Conservation (phyloP, 352 stramenopile species). For the Halophytophthora polymorphica region DNA sequence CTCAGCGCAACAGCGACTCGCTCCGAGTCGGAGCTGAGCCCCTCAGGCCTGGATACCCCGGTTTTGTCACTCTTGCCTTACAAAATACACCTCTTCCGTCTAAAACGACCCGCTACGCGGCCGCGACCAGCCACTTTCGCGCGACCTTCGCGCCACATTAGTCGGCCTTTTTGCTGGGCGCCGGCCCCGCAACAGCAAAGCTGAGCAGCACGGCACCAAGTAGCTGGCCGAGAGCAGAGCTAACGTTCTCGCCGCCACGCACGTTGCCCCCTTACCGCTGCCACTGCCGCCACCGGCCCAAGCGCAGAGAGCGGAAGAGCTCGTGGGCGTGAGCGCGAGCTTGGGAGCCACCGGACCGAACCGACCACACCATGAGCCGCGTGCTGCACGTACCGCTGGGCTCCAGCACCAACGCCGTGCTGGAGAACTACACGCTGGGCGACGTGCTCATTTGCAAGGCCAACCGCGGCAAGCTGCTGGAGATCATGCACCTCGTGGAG, state of each 20-base stretch:
- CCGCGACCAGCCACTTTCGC: slow-evolving; percentile 13
- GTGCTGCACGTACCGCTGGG: slow-evolving; percentile 63
- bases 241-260: background rate
- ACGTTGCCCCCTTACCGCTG: background rate
- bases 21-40: no score
- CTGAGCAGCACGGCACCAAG: slow-evolving; percentile 10
- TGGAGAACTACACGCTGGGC: slow-evolving; percentile 81
- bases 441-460: slow-evolving; percentile 86
- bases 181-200: slow-evolving; percentile 5
- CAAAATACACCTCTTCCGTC: no score
- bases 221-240: slow-evolving; percentile 15
- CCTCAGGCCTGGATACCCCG: no score
- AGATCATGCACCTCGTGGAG: slow-evolving; percentile 72
- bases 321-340: no score
- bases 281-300: background rate
- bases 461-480: slow-evolving; percentile 79
- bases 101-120: slow-evolving; percentile 6
- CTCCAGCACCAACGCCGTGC: slow-evolving; percentile 35
- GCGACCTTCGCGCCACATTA: slow-evolving; percentile 16
- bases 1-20: no score
- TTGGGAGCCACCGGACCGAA: background rate
- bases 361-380: slow-evolving; percentile 44
- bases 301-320: no score
- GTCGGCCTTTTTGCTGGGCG: slow-evolving; percentile 13
- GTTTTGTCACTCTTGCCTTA: no score